phyloP scores from a whole-genome alignment of 768 basidiomycete genomes.

The Jaapia argillacea region DNA sequence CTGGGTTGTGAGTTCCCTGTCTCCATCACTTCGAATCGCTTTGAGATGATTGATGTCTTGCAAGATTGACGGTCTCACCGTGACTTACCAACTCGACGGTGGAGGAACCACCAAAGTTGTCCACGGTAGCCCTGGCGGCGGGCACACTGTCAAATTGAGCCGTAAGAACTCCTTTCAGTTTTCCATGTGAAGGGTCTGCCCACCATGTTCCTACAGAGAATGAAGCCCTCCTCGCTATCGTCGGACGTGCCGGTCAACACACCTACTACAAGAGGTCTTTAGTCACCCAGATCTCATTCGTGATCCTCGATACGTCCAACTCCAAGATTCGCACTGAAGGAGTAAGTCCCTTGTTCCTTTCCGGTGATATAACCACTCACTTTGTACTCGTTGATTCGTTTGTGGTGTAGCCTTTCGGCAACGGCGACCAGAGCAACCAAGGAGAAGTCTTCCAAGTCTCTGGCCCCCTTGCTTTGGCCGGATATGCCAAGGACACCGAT shows the following conservation, averaged over 20 bases:
- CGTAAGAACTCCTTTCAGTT: not conserved
- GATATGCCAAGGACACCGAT: not conserved
- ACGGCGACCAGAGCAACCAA: not conserved
- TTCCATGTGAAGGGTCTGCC: not conserved
- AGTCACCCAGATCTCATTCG: not conserved
- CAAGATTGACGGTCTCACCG: not conserved
- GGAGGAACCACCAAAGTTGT: not conserved
- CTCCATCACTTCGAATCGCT: not conserved
- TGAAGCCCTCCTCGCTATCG: not conserved
- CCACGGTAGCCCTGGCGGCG: not conserved
- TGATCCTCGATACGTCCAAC: not conserved
- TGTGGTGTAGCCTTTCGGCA: not conserved
- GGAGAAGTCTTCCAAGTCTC: not conserved
- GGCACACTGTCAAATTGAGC: not conserved
- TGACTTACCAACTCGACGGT: not conserved
- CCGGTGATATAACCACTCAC: not conserved
- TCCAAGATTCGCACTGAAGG: not conserved
- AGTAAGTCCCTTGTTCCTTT: not conserved
- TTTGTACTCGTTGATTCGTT: not conserved
- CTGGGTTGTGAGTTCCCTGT: not conserved
- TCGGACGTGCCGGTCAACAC: not conserved
- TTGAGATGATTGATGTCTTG: not conserved
- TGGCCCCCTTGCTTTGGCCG: not conserved
- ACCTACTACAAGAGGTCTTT: not conserved
- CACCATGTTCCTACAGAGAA: not conserved